Percentiles rank a stretch among this genome's conserved stretches.
phyloP scores from a whole-genome alignment of 2,329 filamentous ascomycete genomes.

The Phaeosphaeriaceae sp. region DNA sequence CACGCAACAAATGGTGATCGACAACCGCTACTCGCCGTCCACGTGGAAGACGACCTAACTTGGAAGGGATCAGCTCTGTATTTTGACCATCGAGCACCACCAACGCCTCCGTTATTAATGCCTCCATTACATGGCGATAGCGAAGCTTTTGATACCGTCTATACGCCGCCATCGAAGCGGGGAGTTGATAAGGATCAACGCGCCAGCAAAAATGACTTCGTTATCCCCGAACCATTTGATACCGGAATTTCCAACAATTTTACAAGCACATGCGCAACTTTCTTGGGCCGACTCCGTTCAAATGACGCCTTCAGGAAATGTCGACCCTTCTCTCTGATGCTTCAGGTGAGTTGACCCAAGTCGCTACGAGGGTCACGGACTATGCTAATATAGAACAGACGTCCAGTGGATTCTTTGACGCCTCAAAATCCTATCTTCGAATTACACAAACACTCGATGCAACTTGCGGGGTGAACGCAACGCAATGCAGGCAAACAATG shows the following conservation, averaged over 20 bases:
- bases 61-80: conserved; percentile 40
- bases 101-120: conserved; percentile 38
- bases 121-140: conserved; percentile 37
- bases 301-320: conserved; percentile 74
- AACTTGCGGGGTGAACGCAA: conserved; percentile 72
- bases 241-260: conserved; percentile 60
- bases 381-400: conserved; percentile 61
- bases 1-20: conserved; percentile 43
- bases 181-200: conserved; percentile 33
- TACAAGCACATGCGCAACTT: conserved; percentile 65
- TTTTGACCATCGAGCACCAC: conserved; percentile 40
- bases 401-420: conserved; percentile 83
- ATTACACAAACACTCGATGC: conserved; percentile 81
- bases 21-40: conserved; percentile 25
- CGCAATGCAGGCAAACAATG: conserved; percentile 71
- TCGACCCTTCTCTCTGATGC: conserved; percentile 81
- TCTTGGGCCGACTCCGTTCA: conserved; percentile 71
- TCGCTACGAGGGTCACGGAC: not conserved
- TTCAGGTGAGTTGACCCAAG: conserved; percentile 65
- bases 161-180: conserved; percentile 32
- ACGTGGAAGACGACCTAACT: conserved; percentile 29
- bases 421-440: conserved; percentile 70
- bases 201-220: conserved; percentile 26
- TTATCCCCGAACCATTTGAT: conserved; percentile 55
- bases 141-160: conserved; percentile 28